Base-by-base conservation (phyloP, 768 basidiomycete species). In the Postia placenta region DNA sequence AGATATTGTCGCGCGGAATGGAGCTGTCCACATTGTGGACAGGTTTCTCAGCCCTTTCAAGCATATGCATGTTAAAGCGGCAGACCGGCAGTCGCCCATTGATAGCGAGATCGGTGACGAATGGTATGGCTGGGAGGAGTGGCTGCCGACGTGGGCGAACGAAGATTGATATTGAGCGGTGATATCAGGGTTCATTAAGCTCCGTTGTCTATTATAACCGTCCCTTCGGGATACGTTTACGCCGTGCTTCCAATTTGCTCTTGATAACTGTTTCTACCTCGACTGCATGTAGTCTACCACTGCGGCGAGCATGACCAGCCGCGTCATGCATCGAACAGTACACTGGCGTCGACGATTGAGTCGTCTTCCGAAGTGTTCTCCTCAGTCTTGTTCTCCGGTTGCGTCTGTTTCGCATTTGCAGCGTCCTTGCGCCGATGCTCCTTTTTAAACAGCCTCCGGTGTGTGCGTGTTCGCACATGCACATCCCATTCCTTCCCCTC, bases 401-500 rank as follows among this genome's bases (percentile, higher is more conserved):
- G n/a, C 33, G 33, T 35, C n/a, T n/a, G 33, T 35, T 9, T n/a
- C 9, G 33, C 33, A 9, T 35, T n/a, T n/a, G n/a, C n/a, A n/a
- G n/a, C n/a, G n/a, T n/a, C n/a, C 26, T 19, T 11, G 15, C n/a
- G 42, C 26, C 17, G 11, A 5, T 43, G 23, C 44, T 14, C 11
- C 46, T 39, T 47, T 19, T 20, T 24, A 3, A 39, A 17, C 11
- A 76, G 63, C n/a, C 73, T 68, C 55, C 71, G 72, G 60, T 90
- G 87, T 9, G 63, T 41, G 15, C 78, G 76, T 5, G 79, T 80
- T n/a, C 65, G 66, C 27, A 69, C 63, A 61, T 92, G 89, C 1
- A 63, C 65, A 1, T 73, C 68, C 81, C 85, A 85, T 42, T 74
- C 64, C 9, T 50, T 49, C 7, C 71, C 74, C 40, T 70, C 68